Percentiles rank a stretch among this genome's conserved stretches.
These are phyloP conservation scores for Plasmodium ovale DNA, from an alignment of 169 alveolate genomes.

Conservation along the genomic window DNA sequence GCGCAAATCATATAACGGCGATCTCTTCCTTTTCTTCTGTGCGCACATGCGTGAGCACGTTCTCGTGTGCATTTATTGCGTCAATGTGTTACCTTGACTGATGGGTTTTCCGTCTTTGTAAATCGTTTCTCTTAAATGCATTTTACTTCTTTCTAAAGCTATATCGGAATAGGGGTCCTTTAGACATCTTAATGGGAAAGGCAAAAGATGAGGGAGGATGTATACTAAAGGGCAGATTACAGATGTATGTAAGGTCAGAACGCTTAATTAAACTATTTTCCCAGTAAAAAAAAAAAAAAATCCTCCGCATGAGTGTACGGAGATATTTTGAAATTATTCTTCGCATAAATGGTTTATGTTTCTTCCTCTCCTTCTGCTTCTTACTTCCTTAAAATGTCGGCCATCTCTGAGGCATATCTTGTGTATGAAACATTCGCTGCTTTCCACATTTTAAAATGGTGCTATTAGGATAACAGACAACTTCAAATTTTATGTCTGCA, in stretches of 20 bases:
- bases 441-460: slow-evolving; percentile 82
- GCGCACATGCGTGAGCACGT: neutral
- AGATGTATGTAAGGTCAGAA: no score
- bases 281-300: no score
- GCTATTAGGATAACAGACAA: neutral
- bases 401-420: slow-evolving; percentile 86
- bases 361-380: neutral
- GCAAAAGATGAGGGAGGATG: no score
- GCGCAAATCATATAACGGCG: neutral
- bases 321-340: neutral
- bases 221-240: no score
- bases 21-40: neutral
- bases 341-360: neutral
- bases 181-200: slow-evolving; percentile 80
- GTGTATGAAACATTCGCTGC: slow-evolving; percentile 85
- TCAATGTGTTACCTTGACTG: slow-evolving; percentile 79
- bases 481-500: neutral
- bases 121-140: slow-evolving; percentile 82
- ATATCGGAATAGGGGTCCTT: slow-evolving; percentile 86
- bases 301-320: neutral
- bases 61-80: neutral
- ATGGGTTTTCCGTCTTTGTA: slow-evolving; percentile 84
- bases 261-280: no score
- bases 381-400: slow-evolving; percentile 86
- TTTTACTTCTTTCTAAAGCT: slow-evolving; percentile 84